phyloP scores from a whole-genome alignment of 208 protist genomes.

The Trypanosoma lewisi region DNA sequence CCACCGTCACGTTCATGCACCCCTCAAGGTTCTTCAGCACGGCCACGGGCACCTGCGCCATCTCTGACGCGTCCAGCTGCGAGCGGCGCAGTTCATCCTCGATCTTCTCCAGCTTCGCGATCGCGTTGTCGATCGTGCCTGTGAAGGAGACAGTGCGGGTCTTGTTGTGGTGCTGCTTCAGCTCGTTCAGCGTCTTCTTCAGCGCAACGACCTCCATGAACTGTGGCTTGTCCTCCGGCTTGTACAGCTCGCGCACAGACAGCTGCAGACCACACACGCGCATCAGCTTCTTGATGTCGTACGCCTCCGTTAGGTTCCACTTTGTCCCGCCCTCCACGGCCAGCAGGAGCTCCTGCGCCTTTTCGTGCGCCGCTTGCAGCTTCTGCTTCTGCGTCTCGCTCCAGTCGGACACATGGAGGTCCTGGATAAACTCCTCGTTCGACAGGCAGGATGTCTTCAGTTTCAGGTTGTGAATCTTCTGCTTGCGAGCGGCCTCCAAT shows the following conservation, averaged over 20 bases:
- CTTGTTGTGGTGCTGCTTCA: slow-evolving; percentile 62
- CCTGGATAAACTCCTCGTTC: slow-evolving; percentile 55
- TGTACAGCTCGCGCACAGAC: slow-evolving; percentile 50
- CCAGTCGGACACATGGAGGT: slow-evolving; percentile 51
- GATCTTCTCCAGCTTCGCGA: slow-evolving; percentile 49
- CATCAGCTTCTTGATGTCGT: too few species aligned
- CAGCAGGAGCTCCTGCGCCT: slow-evolving; percentile 34
- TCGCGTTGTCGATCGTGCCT: slow-evolving; percentile 47
- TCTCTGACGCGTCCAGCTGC: slow-evolving; percentile 46
- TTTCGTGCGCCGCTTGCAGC: slow-evolving; percentile 48
- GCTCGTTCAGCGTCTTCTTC: slow-evolving; percentile 47
- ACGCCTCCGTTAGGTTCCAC: slow-evolving; percentile 49
- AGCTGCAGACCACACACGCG: slow-evolving; percentile 49
- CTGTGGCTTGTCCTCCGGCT: slow-evolving; percentile 54
- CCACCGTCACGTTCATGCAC: slow-evolving; percentile 48
- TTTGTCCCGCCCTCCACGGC: slow-evolving; percentile 40
- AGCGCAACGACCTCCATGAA: slow-evolving; percentile 47
- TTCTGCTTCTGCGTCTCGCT: slow-evolving; percentile 57
- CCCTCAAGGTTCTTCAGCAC: slow-evolving; percentile 48
- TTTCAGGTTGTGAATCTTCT: slow-evolving; percentile 56
- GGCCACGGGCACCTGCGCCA: slow-evolving; percentile 41
- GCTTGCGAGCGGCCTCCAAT: slow-evolving; percentile 46
- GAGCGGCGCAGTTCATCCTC: slow-evolving; percentile 51
- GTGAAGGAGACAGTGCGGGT: slow-evolving; percentile 52
- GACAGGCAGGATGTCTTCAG: slow-evolving; percentile 43